These are phyloP conservation scores for Xylariales sp. DNA, from an alignment of 2,329 filamentous ascomycete species.

Conservation along the genomic window DNA sequence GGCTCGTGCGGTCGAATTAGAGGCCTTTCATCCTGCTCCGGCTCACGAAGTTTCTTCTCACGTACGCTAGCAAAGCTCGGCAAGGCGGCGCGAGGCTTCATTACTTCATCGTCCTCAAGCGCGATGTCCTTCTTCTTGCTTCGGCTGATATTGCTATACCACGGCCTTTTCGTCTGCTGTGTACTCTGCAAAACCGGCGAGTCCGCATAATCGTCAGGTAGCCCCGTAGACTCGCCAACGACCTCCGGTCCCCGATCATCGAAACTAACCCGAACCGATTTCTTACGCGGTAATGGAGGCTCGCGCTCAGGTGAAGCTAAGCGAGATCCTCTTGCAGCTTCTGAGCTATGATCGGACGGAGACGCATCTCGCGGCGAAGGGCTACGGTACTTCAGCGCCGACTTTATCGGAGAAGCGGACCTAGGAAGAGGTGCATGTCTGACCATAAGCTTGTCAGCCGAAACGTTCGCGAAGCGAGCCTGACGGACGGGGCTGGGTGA, in stretches of 20 bases:
- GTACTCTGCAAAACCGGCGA: slow-evolving; percentile 35
- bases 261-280: slow-evolving; percentile 72
- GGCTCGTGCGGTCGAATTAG: slow-evolving; percentile 50
- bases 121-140: slow-evolving; percentile 46
- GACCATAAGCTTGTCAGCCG: slow-evolving; percentile 48
- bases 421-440: slow-evolving; percentile 66
- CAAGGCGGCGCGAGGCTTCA: slow-evolving; percentile 69
- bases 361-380: slow-evolving; percentile 46
- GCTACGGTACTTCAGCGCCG: slow-evolving; percentile 64
- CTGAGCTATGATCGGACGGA: slow-evolving; percentile 45
- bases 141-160: slow-evolving; percentile 47
- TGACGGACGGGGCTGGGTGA: slow-evolving; percentile 62
- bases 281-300: slow-evolving; percentile 45
- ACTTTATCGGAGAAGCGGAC: slow-evolving; percentile 72
- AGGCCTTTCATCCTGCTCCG: slow-evolving; percentile 51
- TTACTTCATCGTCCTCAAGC: slow-evolving; percentile 60
- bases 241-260: slow-evolving; percentile 59
- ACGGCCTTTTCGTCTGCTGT: slow-evolving; percentile 39
- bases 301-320: slow-evolving; percentile 29
- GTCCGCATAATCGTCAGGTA: slow-evolving; percentile 28
- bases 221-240: slow-evolving; percentile 41
- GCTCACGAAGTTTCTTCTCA: slow-evolving; percentile 51
- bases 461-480: slow-evolving; percentile 59
- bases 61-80: slow-evolving; percentile 73
- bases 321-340: slow-evolving; percentile 30